Base-by-base conservation (phyloP, 2,329 filamentous ascomycete species). In the Escovopsis sp. region DNA sequence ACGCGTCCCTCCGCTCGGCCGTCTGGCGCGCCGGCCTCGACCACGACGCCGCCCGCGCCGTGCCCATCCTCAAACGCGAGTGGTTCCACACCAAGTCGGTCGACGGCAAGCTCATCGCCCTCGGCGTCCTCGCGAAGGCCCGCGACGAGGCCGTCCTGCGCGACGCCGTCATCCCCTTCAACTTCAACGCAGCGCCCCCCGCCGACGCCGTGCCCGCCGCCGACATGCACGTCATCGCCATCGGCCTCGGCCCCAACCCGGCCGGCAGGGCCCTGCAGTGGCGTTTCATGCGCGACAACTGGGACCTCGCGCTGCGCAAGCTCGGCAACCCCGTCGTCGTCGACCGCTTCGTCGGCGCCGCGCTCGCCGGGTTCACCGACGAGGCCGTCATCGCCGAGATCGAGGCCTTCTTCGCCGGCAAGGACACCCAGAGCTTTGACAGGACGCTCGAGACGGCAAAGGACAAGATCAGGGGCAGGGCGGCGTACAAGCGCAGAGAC, bases 101-200 rank as follows among this genome's bases (percentile, higher is more conserved):
- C 33, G 91, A 96, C 54, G 88, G 87, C 53, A 93, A 88, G 62
- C 87, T 94, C 51, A 83, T 94, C 49, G 82, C 78, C 50, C 73
- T 96, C 3, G 69, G 74, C 33, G 77, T 83, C 4, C 72, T 98
- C 37, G 86, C 87, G 32, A 76, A 79, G 34, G 78, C 83, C 18
- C 80, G 81, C 52, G 76, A 85, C 43, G 57, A 64, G 10, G 73
- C 77, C 9, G 67, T 95, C 28, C 77, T 93, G 37, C 66, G 72
- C 44, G 63, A 63, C 63, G 80, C 55, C 70, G 80, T 72, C 56
- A 82, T 69, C 53, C 80, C 63, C 73, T 95, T 88, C 62, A 82
- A 94, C 61, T 88, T 85, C 51, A 80, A 82, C 59, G 72, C 62
- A 32, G 68, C 69, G 2, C 72, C 72, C 1, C 70, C 71, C 1